Evolutionary conservation across 192 early-diverging fungal species (phyloP).

Genomic region (Globomyces pollinis-pini): DNA sequence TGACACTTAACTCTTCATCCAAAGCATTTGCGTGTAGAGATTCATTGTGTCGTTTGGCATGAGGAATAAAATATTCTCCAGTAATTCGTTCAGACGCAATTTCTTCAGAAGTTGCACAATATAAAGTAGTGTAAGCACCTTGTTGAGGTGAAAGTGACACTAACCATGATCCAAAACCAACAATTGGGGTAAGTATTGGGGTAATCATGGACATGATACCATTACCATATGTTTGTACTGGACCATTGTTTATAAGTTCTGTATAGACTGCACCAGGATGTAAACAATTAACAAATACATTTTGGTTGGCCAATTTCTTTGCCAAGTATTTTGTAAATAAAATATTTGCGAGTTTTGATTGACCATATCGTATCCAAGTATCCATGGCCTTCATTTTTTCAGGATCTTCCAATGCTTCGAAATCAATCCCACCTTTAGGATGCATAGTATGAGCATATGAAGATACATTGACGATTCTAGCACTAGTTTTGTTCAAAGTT

Average conservation of each 20-base stretch:
- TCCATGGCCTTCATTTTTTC: slow-evolving; percentile 12
- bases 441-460: slow-evolving; percentile 15
- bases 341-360: slow-evolving; percentile 46
- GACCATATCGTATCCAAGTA: slow-evolving; percentile 19
- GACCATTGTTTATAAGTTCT: slow-evolving; percentile 10
- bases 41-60: background rate
- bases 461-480: slow-evolving; percentile 32
- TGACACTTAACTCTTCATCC: slow-evolving; percentile 12
- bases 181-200: background rate
- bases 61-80: slow-evolving; percentile 32
- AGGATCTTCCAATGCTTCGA: slow-evolving; percentile 20
- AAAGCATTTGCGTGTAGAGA: background rate
- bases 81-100: slow-evolving; percentile 26
- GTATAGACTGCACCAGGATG: slow-evolving; percentile 29
- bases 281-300: slow-evolving; percentile 24
- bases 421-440: slow-evolving; percentile 14
- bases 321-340: slow-evolving; percentile 30
- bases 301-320: background rate
- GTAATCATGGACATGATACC: no score
- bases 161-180: background rate
- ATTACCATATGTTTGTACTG: background rate
- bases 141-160: slow-evolving; percentile 14
- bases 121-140: slow-evolving; percentile 34
- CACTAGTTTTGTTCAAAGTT: slow-evolving; percentile 9
- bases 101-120: slow-evolving; percentile 33